Evolutionary conservation across 2,329 filamentous ascomycete species (phyloP), one percentile per base, ranked within the genome.

Genomic region (Sphaerulina populicola): DNA sequence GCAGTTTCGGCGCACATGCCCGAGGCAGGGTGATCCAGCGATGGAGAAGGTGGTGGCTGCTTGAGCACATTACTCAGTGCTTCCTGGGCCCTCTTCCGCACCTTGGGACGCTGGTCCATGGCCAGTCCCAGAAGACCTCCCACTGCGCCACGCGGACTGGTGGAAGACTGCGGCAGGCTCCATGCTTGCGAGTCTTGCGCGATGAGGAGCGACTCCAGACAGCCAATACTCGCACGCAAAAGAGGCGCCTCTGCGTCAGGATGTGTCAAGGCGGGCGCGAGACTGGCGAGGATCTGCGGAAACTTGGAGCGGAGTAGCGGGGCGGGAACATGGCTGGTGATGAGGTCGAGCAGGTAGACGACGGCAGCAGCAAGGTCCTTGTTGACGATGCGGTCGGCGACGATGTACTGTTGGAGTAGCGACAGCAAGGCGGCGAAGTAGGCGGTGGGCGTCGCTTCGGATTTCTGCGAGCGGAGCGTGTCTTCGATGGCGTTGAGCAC

Each of bases 381-480:
- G 67, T 91, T 91, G 49, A 86, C 75, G 49, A 81, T 80, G 51
- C 77, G 72, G 57, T 74, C 69, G 42, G 69, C 76, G 36, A 77
- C 80, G 48, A 86, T 78, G 27, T 88, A 84, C 71, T 94, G 86
- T 62, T 82, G 80, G 2, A 98, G 80, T 3, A 98, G 79, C 35
- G 90, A 88, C 41, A 98, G 78, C 4, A 98, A 81, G n/a, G 93
- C 90, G 12, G 90, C 90, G 66, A 97, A 96, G 72, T 97, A 98
- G 55, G 86, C 88, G 12, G 93, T 96, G 21, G 93, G 80, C 1
- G 88, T 90, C 53, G 84, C 78, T 51, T 88, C 81, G 51, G 86
- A 83, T 64, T 91, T 86, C 69, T 96, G 88, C 63, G 91, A 86
- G 68, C 85, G 83, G 53, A 98, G 81, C 38, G 89, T 96, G 62